A percentile compares a stretch with the other conserved stretches of the same genome.
Conservation (phyloP, 805 yeast species). For the Yarrowia bubula region DNA sequence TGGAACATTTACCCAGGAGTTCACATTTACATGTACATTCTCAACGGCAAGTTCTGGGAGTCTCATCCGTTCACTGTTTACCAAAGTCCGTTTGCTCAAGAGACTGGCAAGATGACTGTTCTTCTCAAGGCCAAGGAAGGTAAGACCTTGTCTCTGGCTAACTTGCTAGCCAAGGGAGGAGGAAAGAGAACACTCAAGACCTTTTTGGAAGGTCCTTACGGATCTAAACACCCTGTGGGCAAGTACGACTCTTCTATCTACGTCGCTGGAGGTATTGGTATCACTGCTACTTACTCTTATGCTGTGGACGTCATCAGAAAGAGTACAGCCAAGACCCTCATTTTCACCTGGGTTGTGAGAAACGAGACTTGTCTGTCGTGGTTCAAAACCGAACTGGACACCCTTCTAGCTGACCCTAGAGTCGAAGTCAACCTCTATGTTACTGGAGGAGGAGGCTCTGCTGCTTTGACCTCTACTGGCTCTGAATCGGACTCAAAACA, state of each 20-base stretch:
- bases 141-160: constrained; percentile 1
- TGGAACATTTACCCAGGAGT: constrained; percentile 57
- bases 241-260: constrained; percentile 55
- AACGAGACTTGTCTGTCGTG: constrained; percentile 46
- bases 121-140: constrained; percentile 25
- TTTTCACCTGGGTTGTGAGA: constrained; percentile 62
- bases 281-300: constrained; percentile 58
- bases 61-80: constrained; percentile 67
- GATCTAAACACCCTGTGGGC: constrained; percentile 50
- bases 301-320: constrained; percentile 36
- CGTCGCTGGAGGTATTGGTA: constrained; percentile 73
- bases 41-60: constrained; percentile 61
- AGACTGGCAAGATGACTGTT: constrained; percentile 7
- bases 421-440: background rate
- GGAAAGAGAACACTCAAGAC: background rate
- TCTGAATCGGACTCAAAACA: background rate
- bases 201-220: constrained; percentile 69
- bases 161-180: background rate
- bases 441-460: background rate
- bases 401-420: background rate
- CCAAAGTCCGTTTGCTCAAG: constrained; percentile 21
- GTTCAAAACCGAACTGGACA: background rate
- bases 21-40: constrained; percentile 56
- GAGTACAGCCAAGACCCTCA: constrained; percentile 41
- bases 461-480: background rate